Evolutionary conservation across 73 alveolate genomes (phyloP).

Genomic region (Halteria grandinella): DNA sequence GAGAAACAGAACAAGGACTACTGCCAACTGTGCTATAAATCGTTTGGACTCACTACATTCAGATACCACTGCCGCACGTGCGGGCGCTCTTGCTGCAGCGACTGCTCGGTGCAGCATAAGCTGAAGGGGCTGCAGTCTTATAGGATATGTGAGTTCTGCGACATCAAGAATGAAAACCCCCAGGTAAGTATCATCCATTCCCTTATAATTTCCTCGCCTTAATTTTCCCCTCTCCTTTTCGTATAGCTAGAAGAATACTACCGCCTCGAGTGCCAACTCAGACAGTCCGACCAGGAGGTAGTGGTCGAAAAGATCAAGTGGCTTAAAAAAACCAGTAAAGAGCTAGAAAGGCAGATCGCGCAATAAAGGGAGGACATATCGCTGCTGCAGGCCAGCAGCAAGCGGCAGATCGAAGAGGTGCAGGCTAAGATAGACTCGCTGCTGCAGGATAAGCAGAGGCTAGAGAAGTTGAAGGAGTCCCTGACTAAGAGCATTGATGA

Average conservation of each 20-base stretch:
- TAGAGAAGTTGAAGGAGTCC: slow-evolving; percentile 21
- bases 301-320: slow-evolving; percentile 33
- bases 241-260: slow-evolving; percentile 36
- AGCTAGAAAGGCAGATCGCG: slow-evolving; percentile 28
- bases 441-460: slow-evolving; percentile 12
- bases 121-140: slow-evolving; percentile 15
- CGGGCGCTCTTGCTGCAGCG: slow-evolving; percentile 46
- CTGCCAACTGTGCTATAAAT: slow-evolving; percentile 28
- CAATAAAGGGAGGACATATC: slow-evolving; percentile 40
- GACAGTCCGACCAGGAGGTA: slow-evolving; percentile 33
- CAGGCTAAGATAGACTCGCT: slow-evolving; percentile 1
- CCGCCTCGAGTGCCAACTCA: slow-evolving; percentile 20
- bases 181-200: background rate
- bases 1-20: slow-evolving; percentile 35
- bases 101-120: background rate
- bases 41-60: slow-evolving; percentile 10
- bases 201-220: too few relatives aligned
- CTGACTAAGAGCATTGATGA: slow-evolving; percentile 15
- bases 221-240: too few relatives aligned
- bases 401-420: slow-evolving; percentile 31
- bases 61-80: slow-evolving; percentile 49
- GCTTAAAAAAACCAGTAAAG: slow-evolving; percentile 38
- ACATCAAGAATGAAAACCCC: slow-evolving; percentile 42
- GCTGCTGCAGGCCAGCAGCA: slow-evolving; percentile 13
- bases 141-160: slow-evolving; percentile 47